These are phyloP conservation scores for Apiospora arundinis DNA, from an alignment of 2,329 filamentous ascomycete genomes.

Conservation along the genomic window DNA sequence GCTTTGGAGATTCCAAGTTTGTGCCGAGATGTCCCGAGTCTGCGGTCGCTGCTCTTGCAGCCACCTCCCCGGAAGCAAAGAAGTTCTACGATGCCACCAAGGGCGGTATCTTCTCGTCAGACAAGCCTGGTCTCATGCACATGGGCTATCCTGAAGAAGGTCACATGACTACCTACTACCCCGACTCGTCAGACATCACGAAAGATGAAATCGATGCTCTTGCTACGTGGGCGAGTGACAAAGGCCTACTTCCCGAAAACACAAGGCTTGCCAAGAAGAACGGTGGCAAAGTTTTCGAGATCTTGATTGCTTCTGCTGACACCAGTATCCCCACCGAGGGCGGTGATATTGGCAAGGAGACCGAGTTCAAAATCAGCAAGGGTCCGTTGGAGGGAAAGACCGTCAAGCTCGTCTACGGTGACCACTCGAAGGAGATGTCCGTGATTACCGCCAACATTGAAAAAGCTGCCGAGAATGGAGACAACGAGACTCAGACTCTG, in stretches of 20 bases:
- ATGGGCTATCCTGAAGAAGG: conserved; percentile 77
- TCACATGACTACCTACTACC: conserved; percentile 84
- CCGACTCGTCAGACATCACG: conserved; percentile 75
- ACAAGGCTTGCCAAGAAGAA: conserved; percentile 73
- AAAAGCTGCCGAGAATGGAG: conserved; percentile 71
- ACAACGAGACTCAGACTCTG: conserved; percentile 75
- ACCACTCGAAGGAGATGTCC: conserved; percentile 75
- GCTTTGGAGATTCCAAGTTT: conserved; percentile 86
- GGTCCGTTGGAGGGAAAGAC: conserved; percentile 70
- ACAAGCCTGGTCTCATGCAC: conserved; percentile 71
- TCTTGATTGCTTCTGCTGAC: conserved; percentile 75
- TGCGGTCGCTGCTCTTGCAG: conserved; percentile 69
- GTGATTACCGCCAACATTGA: conserved; percentile 70
- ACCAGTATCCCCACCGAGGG: conserved; percentile 65
- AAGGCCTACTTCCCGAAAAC: conserved; percentile 76
- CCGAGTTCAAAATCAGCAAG: conserved; percentile 64
- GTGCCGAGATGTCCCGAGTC: conserved; percentile 73
- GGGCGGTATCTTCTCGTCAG: conserved; percentile 74
- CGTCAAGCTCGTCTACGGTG: conserved; percentile 75
- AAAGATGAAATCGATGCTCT: conserved; percentile 76
- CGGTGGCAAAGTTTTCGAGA: conserved; percentile 67
- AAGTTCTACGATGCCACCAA: conserved; percentile 71
- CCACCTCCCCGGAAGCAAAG: conserved; percentile 64
- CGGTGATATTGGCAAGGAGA: conserved; percentile 72
- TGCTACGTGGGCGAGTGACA: conserved; percentile 75